phyloP scores from a whole-genome alignment of 2,329 filamentous ascomycete genomes.

The Pezicula carpinea region DNA sequence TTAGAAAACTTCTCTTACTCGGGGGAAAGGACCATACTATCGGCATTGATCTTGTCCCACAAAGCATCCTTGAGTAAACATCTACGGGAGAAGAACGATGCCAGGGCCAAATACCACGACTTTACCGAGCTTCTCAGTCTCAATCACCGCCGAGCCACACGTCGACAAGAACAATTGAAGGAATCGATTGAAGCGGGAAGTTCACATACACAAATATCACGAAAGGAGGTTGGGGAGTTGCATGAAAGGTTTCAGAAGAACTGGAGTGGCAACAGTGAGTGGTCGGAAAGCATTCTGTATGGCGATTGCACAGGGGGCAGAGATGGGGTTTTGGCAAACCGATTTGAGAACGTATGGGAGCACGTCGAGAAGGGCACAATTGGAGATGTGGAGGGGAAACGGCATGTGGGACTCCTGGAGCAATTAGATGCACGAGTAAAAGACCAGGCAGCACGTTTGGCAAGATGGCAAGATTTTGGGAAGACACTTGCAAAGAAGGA shows the following conservation, averaged over 20 bases:
- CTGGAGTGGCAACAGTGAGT: conserved; percentile 74
- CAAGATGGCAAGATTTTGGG: conserved; percentile 69
- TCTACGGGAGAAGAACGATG: conserved; percentile 55
- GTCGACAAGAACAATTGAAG: conserved; percentile 44
- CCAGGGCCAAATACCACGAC: conserved; percentile 53
- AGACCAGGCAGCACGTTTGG: conserved; percentile 62
- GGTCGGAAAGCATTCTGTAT: conserved; percentile 66
- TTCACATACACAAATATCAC: conserved; percentile 12
- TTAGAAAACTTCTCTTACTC: conserved; percentile 55
- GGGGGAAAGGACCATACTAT: conserved; percentile 49
- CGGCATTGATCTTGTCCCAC: conserved; percentile 69
- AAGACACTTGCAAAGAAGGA: conserved; percentile 24
- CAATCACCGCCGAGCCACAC: conserved; percentile 55
- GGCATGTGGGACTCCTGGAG: conserved; percentile 52
- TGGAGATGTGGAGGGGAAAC: conserved; percentile 48
- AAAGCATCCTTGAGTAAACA: conserved; percentile 58
- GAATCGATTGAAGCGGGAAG: conserved; percentile 25
- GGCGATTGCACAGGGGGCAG: conserved; percentile 54
- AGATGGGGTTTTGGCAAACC: conserved; percentile 59
- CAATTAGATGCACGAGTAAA: conserved; percentile 66
- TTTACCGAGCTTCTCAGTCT: conserved; percentile 60
- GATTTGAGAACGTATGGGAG: conserved; percentile 69
- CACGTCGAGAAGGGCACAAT: conserved; percentile 57
- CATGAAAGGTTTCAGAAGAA: conserved; percentile 62
- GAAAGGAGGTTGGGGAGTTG: conserved; percentile 37